Percentiles rank a stretch among this genome's conserved stretches.
Evolutionary conservation across 441 rosid species (phyloP).

Genomic region (Populus trichocarpa): DNA sequence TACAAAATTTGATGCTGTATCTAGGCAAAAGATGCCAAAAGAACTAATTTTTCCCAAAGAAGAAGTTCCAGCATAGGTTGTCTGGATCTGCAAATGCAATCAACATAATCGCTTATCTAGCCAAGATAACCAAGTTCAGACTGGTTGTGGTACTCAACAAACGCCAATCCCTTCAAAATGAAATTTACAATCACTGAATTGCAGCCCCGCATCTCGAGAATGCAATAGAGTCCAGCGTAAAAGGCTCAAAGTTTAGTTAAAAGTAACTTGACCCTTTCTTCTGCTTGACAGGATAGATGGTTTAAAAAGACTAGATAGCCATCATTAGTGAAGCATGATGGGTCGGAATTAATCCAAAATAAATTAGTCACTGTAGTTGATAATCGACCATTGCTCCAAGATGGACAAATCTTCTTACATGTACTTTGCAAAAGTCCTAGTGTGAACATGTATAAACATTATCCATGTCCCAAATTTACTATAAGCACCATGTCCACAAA

Average conservation of each 20-base stretch:
- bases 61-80: background rate
- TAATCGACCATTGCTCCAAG: background rate
- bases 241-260: background rate
- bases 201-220: background rate
- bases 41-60: background rate
- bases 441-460: background rate
- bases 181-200: background rate
- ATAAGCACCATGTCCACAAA: conserved; percentile 11
- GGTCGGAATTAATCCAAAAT: background rate
- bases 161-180: background rate
- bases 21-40: background rate
- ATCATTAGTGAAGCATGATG: background rate
- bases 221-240: background rate
- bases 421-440: background rate
- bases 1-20: background rate
- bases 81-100: background rate
- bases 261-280: background rate
- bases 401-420: background rate
- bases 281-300: background rate
- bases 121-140: background rate
- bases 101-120: background rate
- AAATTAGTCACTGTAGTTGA: background rate
- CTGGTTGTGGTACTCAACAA: background rate
- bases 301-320: background rate
- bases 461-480: background rate